Evolutionary conservation across 768 basidiomycete genomes (phyloP), one percentile per base, ranked within the genome.

Genomic region (Lentinula lateritia): DNA sequence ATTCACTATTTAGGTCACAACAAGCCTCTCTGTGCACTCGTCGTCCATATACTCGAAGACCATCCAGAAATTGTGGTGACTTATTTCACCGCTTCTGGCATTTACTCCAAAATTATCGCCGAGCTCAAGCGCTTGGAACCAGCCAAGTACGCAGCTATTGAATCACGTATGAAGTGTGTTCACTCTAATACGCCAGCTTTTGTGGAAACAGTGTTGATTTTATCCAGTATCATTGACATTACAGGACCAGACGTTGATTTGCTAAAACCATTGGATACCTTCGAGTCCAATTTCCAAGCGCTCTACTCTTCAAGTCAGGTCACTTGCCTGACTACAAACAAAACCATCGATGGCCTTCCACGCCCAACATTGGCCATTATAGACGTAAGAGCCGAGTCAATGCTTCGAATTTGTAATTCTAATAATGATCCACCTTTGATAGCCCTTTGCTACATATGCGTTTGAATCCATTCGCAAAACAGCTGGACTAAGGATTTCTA

Each of bases 21-120:
- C 57, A 58, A 58, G 28, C 57, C 57, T 48, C 57, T 58, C 6
- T 45, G 43, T 23, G 35, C 57, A 15, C 46, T 58, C 12, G 57
- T 32, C 45, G 36, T 48, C 43, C 42, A 48, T n/a, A 35, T 58
- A 32, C 57, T 58, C n/a, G 57, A 58, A 46, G 15, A 18, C 23
- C n/a, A 50, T 6, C 46, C 57, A 16, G n/a, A 58, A 34, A 28
- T 18, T 15, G 18, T 58, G 7, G 43, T 58, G 12, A 58, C 57
- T 45, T 45, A 34, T 39, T n/a, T 58, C 42, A 58, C 57, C 5
- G 18, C 6, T 20, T 28, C 39, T 13, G 10, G 20, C 32, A 5
- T 42, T n/a, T 58, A 58, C 18, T 18, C 57, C 15, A 58, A 58
- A 28, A 34, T 58, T 7, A 48, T 48, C 6, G 57, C 28, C 3